Evolutionary conservation across 805 yeast genomes (phyloP).

Genomic region (Yamadazyma tumulicola): DNA sequence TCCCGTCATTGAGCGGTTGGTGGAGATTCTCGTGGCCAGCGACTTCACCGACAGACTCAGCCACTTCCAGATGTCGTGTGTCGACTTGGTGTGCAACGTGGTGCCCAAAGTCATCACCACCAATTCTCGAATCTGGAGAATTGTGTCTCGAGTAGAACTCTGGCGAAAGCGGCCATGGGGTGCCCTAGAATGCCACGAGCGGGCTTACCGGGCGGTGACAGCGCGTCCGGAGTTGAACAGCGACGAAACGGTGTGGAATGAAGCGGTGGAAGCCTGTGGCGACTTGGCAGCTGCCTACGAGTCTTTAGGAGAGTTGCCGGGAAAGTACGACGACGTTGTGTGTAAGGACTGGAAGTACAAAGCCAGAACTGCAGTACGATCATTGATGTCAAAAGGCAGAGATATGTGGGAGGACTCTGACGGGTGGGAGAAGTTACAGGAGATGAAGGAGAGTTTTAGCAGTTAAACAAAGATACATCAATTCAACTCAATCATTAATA

Average conservation of each 20-base stretch:
- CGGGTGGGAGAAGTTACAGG: slow-evolving; percentile 67
- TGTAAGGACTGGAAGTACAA: slow-evolving; percentile 92
- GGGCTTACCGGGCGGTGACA: slow-evolving; percentile 72
- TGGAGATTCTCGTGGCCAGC: slow-evolving; percentile 54
- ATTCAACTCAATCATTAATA: slow-evolving; percentile 2
- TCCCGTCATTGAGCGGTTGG: slow-evolving; percentile 70
- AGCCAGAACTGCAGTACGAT: slow-evolving; percentile 66
- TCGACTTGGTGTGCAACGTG: slow-evolving; percentile 65
- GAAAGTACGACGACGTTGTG: slow-evolving; percentile 75
- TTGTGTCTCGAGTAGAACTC: slow-evolving; percentile 77
- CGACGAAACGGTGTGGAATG: slow-evolving; percentile 65
- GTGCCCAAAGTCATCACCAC: slow-evolving; percentile 70
- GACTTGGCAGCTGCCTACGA: slow-evolving; percentile 85
- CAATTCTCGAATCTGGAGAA: slow-evolving; percentile 70
- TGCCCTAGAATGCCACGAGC: slow-evolving; percentile 80
- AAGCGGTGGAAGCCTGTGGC: slow-evolving; percentile 71
- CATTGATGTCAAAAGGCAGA: slow-evolving; percentile 76
- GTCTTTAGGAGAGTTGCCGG: slow-evolving; percentile 80
- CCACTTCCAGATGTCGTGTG: slow-evolving; percentile 64
- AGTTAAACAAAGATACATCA: background rate
- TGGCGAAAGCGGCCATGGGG: slow-evolving; percentile 91
- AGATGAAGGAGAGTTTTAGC: slow-evolving; percentile 44
- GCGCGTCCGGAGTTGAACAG: slow-evolving; percentile 62
- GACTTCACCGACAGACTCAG: slow-evolving; percentile 48
- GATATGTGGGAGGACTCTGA: slow-evolving; percentile 74